Conservation (phyloP, 2,329 filamentous ascomycete species). For the Clarireedia paspali region DNA sequence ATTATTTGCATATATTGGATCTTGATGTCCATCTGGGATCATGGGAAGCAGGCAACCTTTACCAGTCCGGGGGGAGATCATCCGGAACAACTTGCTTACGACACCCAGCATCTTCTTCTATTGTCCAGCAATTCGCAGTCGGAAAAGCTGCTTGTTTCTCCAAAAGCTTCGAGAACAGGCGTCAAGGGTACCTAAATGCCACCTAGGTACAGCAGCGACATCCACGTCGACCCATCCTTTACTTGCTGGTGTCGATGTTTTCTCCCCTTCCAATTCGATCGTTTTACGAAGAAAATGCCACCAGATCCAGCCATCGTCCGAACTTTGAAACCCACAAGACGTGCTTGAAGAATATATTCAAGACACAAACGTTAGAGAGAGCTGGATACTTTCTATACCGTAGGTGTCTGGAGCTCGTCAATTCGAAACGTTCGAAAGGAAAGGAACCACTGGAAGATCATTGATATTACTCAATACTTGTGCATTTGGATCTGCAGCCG, state of each 20-base stretch:
- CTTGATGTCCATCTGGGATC: slow-evolving; percentile 21
- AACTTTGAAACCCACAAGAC: neutral
- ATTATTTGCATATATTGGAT: slow-evolving; percentile 26
- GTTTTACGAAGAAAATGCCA: slow-evolving; percentile 7
- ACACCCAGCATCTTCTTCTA: neutral
- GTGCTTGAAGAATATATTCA: neutral
- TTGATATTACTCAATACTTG: neutral
- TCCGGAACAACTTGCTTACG: slow-evolving; percentile 18
- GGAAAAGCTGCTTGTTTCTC: neutral
- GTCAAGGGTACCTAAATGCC: neutral
- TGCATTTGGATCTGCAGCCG: slow-evolving; percentile 9
- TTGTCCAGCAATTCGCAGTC: neutral
- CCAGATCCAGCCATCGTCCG: slow-evolving; percentile 13
- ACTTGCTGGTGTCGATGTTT: neutral
- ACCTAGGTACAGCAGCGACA: no score
- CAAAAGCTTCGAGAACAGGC: neutral
- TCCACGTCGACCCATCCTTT: neutral
- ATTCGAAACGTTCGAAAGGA: neutral
- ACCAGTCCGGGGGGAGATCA: slow-evolving; percentile 18
- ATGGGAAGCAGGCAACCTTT: slow-evolving; percentile 13
- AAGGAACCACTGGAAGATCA: neutral
- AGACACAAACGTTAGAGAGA: no score
- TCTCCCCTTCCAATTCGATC: neutral
- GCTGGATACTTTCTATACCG: neutral
- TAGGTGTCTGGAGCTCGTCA: neutral